Evolutionary conservation across 2,329 filamentous ascomycete genomes (phyloP), one percentile per base, ranked within the genome.

Genomic region (Fusarium verrucosum): DNA sequence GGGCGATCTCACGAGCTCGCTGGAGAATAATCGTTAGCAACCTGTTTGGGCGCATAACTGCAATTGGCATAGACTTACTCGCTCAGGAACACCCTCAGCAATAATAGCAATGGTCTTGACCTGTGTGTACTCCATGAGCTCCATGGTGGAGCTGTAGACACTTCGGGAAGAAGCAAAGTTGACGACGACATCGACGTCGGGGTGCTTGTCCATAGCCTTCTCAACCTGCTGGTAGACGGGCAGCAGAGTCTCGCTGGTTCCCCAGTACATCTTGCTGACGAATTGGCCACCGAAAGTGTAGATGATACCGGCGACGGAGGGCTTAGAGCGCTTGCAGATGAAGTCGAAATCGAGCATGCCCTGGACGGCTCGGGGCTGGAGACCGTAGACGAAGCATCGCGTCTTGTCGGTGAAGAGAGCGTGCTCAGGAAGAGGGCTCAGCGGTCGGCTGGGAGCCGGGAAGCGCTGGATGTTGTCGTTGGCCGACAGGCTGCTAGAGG

Each of bases 211-310:
- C 77, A 97, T 89, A 73, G 95, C 95, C 86, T 97, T 96, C 72
- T 88, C 84, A 45, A 94, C 91, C 76, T 92, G 87, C 84, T 99
- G 94, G 88, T 99, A 99, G 79, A 99, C 95, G 66, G 95, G 95
- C 73, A 99, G 88, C 70, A 99, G 89, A 66, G 95, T 99, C 87
- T 99, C 95, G 84, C 93, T 97, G 77, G 95, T 99, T 77, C 95
- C 95, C 95, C 95, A 99, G 91, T 99, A 99, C 95, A 99, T 98
- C 90, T 99, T 99, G 89, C 93, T 97, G 79, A 99, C 95, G 89
- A 99, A 99, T 83, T 99, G 95, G 72, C 95, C 95, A 79, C 95
- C 95, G 77, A 99, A 99, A 74, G 95, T 97, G 87, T 99, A 99
- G 87, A 99, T 98, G 83, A 99, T 98, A 78, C 94, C 95, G 70